phyloP scores from a whole-genome alignment of 768 basidiomycete genomes.

The Leccinum longicurvipes region DNA sequence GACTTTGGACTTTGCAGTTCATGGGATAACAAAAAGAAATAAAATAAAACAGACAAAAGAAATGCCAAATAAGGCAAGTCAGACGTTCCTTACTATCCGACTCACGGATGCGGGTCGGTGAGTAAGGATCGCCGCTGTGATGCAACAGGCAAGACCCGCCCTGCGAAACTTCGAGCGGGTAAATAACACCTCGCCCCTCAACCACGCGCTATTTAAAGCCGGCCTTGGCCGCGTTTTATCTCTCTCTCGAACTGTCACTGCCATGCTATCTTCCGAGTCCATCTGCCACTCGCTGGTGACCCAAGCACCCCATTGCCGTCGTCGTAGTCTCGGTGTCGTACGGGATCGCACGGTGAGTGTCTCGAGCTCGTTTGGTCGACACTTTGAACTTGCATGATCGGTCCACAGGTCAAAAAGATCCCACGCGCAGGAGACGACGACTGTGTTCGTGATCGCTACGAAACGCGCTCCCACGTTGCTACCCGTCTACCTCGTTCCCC shows the following conservation, averaged over 20 bases:
- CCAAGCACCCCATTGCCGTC: neutral
- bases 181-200: no score
- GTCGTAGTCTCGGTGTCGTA: neutral
- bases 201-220: constrained; percentile 6
- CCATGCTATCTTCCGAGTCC: constrained; percentile 1
- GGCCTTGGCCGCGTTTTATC: neutral
- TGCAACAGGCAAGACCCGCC: neutral
- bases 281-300: neutral
- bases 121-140: constrained; percentile 5
- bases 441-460: neutral
- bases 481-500: neutral
- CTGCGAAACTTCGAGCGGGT: constrained; percentile 9
- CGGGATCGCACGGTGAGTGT: constrained; percentile 14
- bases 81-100: neutral
- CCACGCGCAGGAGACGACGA: neutral
- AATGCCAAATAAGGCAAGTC: neutral
- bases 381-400: neutral
- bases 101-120: constrained; percentile 3
- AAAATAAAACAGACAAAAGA: neutral
- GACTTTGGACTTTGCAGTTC: no score
- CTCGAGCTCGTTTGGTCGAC: neutral
- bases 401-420: neutral
- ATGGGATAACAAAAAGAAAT: no score
- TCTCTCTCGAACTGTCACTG: neutral
- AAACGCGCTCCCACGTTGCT: neutral